Base-by-base conservation (phyloP, 1,284 basidiomycete species). In the Ustilago cynodontis region DNA sequence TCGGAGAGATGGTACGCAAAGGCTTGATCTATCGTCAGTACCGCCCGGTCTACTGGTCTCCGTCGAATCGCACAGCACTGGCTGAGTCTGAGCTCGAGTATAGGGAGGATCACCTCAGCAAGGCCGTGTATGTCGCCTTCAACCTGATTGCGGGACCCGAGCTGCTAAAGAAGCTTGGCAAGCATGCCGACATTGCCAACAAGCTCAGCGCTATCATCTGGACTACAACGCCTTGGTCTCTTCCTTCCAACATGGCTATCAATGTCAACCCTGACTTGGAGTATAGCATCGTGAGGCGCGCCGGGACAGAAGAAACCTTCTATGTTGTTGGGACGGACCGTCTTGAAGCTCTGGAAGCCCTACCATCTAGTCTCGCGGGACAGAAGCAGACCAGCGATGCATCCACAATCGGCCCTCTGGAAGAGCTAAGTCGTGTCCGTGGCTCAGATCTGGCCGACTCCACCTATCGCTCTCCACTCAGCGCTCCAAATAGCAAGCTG, bases 141-240 rank as follows among this genome's bases (percentile, higher is more conserved):
- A 88, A 89, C 4, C 62, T 85, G n/a, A 16, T 55, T 14, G 62
- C 73, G 0, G 67, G 60, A 8, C 53, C 55, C 1, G 4, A 49
- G 10, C 51, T 81, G 31, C 43, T 63, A 33, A 59, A 56, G 14
- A 63, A 69, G 47, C 45, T 65, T 6, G 62, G 53, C 0, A 13
- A 39, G 18, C 37, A 59, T 16, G 61, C 59, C 18, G 88, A 89
- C 20, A 37, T 79, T 16, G 63, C 74, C 33, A 8, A 82, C 45
- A 78, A 85, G 18, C 86, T 92, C 3, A 89, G 89, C 20, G 80
- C 96, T 11, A 88, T 95, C 33, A 92, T 98, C n/a, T 99, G 97
- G 97, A 99, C 96, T 1, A 99, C 97, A 0, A 99, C 96, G 0
- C 94, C 97, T 0, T 99, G 96, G 96, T 98, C 94, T 8, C 87